A percentile compares a stretch with the other conserved stretches of the same genome.
These are phyloP conservation scores for Plectosphaerella cucumerina DNA, from an alignment of 2,329 filamentous ascomycete genomes.

Conservation along the genomic window DNA sequence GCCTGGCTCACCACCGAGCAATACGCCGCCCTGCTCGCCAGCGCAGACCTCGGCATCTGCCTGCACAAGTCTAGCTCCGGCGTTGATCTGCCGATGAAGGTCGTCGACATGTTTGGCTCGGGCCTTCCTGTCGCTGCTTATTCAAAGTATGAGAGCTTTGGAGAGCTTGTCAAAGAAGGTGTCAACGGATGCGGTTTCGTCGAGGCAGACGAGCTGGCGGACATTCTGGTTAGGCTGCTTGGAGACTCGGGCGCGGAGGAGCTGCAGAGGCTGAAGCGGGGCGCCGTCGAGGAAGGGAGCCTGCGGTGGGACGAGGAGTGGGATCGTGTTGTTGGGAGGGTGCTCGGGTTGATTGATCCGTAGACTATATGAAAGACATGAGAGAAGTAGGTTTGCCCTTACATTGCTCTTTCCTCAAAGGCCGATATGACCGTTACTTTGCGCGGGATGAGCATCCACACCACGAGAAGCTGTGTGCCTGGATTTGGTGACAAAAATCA, in stretches of 20 bases:
- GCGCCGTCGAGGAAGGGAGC: conserved; percentile 69
- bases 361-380: not conserved
- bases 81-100: conserved; percentile 97
- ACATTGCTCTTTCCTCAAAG: too few relatives aligned
- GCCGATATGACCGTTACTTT: too few relatives aligned
- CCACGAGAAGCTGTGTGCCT: too few relatives aligned
- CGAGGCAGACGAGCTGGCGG: conserved; percentile 60
- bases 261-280: conserved; percentile 58
- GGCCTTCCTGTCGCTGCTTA: conserved; percentile 89
- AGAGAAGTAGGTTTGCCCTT: too few relatives aligned
- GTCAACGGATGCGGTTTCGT: conserved; percentile 84
- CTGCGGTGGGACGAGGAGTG: conserved; percentile 90
- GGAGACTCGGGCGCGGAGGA: conserved; percentile 42
- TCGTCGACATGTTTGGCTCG: conserved; percentile 97
- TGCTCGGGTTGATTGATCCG: conserved; percentile 51
- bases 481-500: too few relatives aligned
- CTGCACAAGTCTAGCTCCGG: conserved; percentile 92
- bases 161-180: conserved; percentile 84
- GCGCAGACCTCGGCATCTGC: conserved; percentile 85
- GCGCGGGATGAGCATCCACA: too few relatives aligned
- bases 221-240: conserved; percentile 63
- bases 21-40: conserved; percentile 79
- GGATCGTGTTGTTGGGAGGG: conserved; percentile 72
- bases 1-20: conserved; percentile 82
- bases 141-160: conserved; percentile 79